Evolutionary conservation across 257 asterid species (phyloP).

Genomic region (Solanum paucissectum): DNA sequence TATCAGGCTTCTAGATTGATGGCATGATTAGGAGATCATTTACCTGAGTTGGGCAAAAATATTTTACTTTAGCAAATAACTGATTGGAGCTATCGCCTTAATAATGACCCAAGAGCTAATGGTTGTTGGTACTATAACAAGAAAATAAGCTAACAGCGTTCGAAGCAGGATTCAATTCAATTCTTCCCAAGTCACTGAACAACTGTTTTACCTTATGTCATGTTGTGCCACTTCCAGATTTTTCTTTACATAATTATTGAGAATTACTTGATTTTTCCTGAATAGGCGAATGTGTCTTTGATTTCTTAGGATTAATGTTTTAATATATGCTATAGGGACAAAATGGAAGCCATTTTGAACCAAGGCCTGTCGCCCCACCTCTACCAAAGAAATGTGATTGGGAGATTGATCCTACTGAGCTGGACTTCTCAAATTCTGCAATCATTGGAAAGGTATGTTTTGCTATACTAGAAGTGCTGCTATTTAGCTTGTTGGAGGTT

Average conservation of each 20-base stretch:
- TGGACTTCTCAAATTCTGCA: slow-evolving; percentile 66
- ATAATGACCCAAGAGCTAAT: background rate
- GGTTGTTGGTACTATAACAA: background rate
- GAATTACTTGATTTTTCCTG: background rate
- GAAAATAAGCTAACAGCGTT: background rate
- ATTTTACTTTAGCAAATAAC: background rate
- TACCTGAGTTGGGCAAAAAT: background rate
- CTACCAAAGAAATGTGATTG: slow-evolving; percentile 95
- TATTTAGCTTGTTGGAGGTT: background rate
- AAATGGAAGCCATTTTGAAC: slow-evolving; percentile 97
- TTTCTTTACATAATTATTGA: background rate
- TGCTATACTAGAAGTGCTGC: background rate
- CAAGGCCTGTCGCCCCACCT: slow-evolving; percentile 84
- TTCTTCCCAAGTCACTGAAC: background rate
- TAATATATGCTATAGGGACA: slow-evolving; percentile 58
- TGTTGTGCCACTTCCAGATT: background rate
- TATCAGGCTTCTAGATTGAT: background rate
- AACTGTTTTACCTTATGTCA: background rate
- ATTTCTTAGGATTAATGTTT: background rate
- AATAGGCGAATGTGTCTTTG: background rate
- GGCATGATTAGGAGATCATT: background rate
- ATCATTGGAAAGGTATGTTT: slow-evolving; percentile 76
- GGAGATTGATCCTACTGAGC: slow-evolving; percentile 90
- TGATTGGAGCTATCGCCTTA: background rate
- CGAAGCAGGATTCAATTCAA: background rate